Conservation (phyloP, 441 rosid species). For the Eugenia klotzschiana region DNA sequence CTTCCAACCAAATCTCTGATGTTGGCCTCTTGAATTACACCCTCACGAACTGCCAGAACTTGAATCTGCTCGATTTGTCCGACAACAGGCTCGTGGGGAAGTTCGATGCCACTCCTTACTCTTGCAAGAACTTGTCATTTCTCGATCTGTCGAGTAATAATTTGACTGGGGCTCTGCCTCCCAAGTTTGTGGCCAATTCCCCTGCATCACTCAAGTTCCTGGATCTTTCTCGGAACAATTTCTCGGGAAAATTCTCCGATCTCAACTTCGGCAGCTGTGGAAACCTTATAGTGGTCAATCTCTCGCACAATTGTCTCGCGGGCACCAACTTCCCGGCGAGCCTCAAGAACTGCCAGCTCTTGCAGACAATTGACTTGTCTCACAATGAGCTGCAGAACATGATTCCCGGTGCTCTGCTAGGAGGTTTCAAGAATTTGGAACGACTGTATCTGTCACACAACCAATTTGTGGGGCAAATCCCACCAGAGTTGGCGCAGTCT, state of each 20-base stretch:
- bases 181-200: slow-evolving; percentile 20
- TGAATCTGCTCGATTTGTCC: slow-evolving; percentile 42
- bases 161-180: slow-evolving; percentile 46
- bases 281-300: slow-evolving; percentile 44
- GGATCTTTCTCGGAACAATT: slow-evolving; percentile 62
- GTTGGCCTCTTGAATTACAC: slow-evolving; percentile 11
- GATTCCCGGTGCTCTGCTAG: slow-evolving; percentile 50
- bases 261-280: slow-evolving; percentile 44
- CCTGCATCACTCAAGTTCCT: slow-evolving; percentile 34
- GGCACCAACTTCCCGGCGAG: slow-evolving; percentile 38
- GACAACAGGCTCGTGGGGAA: slow-evolving; percentile 39
- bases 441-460: slow-evolving; percentile 52
- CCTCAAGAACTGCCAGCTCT: slow-evolving; percentile 38
- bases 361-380: slow-evolving; percentile 54
- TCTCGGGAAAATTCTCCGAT: slow-evolving; percentile 47
- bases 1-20: slow-evolving; percentile 38
- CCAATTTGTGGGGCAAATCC: slow-evolving; percentile 40
- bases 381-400: slow-evolving; percentile 33
- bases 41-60: slow-evolving; percentile 40
- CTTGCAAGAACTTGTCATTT: slow-evolving; percentile 33
- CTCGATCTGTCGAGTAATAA: slow-evolving; percentile 55
- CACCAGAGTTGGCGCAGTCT: slow-evolving; percentile 41
- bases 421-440: slow-evolving; percentile 33
- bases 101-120: not conserved
- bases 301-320: slow-evolving; percentile 50